phyloP scores from a whole-genome alignment of 768 basidiomycete species.

The Suillus hirtellus region DNA sequence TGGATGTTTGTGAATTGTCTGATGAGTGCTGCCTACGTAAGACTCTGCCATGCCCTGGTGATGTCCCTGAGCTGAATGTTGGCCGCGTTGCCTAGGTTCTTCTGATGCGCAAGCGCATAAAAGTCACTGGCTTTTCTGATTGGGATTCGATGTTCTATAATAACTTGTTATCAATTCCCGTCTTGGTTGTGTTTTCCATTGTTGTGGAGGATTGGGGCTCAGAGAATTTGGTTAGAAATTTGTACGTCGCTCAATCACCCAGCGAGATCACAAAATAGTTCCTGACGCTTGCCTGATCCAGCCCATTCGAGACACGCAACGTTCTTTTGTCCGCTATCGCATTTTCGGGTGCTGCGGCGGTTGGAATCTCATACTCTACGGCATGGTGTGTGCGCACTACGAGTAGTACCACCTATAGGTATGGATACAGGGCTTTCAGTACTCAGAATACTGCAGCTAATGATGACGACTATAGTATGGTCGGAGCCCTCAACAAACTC shows the following conservation, averaged over 20 bases:
- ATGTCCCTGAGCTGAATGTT: background rate
- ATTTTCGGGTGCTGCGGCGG: slow-evolving; percentile 97
- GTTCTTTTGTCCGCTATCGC: slow-evolving; percentile 85
- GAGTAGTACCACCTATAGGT: slow-evolving; percentile 98
- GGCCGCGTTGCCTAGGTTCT: slow-evolving; percentile 60
- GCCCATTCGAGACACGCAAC: slow-evolving; percentile 78
- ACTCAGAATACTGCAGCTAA: slow-evolving; percentile 9
- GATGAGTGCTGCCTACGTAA: slow-evolving; percentile 86
- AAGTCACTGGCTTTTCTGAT: slow-evolving; percentile 91
- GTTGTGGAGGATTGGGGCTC: slow-evolving; percentile 87
- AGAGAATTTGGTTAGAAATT: slow-evolving; percentile 77
- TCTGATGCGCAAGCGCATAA: slow-evolving; percentile 95
- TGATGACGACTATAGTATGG: slow-evolving; percentile 62
- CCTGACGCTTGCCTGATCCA: slow-evolving; percentile 32
- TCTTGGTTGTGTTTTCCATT: slow-evolving; percentile 80
- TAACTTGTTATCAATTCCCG: slow-evolving; percentile 92
- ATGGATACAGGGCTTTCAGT: slow-evolving; percentile 18
- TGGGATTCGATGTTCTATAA: slow-evolving; percentile 99
- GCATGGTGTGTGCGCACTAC: slow-evolving; percentile 98
- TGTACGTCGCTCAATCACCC: slow-evolving; percentile 57
- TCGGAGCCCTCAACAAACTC: slow-evolving; percentile 95
- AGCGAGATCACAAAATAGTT: background rate
- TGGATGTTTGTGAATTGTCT: slow-evolving; percentile 97
- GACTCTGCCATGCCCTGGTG: slow-evolving; percentile 27
- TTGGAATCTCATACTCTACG: slow-evolving; percentile 96